These are phyloP conservation scores for Rubroshorea leprosula DNA, from an alignment of 345 rosid species.

Conservation along the genomic window DNA sequence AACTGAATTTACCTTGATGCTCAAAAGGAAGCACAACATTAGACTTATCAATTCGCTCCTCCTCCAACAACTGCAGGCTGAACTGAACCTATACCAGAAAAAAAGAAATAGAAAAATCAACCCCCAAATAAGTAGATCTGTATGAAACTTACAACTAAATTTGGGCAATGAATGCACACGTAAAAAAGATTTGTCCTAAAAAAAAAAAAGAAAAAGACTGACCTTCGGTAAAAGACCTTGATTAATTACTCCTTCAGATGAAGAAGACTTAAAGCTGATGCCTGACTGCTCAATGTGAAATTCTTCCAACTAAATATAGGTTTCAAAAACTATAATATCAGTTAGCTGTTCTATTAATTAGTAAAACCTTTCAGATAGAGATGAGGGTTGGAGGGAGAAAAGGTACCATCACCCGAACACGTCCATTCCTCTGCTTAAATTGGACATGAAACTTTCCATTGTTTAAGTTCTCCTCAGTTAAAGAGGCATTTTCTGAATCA, in stretches of 20 bases:
- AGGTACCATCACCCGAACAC: conserved; percentile 63
- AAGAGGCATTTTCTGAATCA: conserved; percentile 42
- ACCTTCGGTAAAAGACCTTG: conserved; percentile 80
- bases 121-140: not conserved
- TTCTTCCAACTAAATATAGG: conserved; percentile 54
- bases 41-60: conserved; percentile 68
- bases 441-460: conserved; percentile 62
- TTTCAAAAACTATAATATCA: conserved; percentile 14
- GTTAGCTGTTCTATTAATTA: conserved; percentile 3
- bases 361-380: conserved; percentile 2
- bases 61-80: conserved; percentile 68
- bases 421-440: conserved; percentile 78
- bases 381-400: too few species aligned
- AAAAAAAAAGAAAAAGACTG: not conserved
- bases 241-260: conserved; percentile 35
- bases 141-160: too few species aligned
- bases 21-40: conserved; percentile 93
- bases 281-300: conserved; percentile 48
- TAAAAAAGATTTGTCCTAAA: too few species aligned
- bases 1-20: conserved; percentile 62
- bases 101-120: conserved; percentile 10
- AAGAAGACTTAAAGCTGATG: conserved; percentile 56
- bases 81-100: conserved; percentile 70
- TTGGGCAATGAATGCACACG: too few species aligned
- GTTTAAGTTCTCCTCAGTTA: conserved; percentile 42